These are phyloP conservation scores for Wickerhamiella spandovensis DNA, from an alignment of 805 yeast genomes.

Conservation along the genomic window DNA sequence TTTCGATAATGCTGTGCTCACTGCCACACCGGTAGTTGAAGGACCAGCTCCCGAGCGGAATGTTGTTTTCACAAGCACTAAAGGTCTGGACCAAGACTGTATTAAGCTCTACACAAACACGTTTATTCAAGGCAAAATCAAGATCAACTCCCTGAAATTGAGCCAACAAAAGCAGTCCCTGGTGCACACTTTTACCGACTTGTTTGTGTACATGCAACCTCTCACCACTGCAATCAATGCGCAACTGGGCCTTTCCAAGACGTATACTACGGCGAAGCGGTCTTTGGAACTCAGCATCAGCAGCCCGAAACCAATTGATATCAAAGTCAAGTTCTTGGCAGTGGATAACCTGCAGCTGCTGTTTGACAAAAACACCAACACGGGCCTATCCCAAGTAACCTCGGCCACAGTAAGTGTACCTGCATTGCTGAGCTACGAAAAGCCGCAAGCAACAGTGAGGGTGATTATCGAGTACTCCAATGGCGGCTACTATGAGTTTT, in stretches of 20 bases:
- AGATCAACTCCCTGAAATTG: conserved; percentile 19
- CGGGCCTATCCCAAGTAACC: conserved; percentile 7
- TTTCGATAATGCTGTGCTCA: conserved; percentile 14
- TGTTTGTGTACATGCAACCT: conserved; percentile 14
- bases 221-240: conserved; percentile 17
- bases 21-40: conserved; percentile 6
- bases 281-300: conserved; percentile 9
- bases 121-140: conserved; percentile 28
- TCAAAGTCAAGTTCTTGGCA: conserved; percentile 11
- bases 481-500: conserved; percentile 14
- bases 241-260: conserved; percentile 10
- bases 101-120: conserved; percentile 11
- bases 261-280: conserved; percentile 12
- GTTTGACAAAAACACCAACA: conserved; percentile 10
- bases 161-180: conserved; percentile 20
- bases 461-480: conserved; percentile 19
- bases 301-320: conserved; percentile 5
- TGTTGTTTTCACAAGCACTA: conserved; percentile 5
- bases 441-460: conserved; percentile 14
- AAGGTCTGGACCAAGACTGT: background rate
- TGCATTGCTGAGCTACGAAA: conserved; percentile 18
- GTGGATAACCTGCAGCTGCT: conserved; percentile 13
- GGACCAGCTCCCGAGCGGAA: conserved; percentile 2
- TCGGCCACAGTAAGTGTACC: conserved; percentile 19
- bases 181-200: conserved; percentile 12